These are phyloP conservation scores for Arxiozyma bovina DNA, from an alignment of 1,139 yeast species.

Conservation along the genomic window DNA sequence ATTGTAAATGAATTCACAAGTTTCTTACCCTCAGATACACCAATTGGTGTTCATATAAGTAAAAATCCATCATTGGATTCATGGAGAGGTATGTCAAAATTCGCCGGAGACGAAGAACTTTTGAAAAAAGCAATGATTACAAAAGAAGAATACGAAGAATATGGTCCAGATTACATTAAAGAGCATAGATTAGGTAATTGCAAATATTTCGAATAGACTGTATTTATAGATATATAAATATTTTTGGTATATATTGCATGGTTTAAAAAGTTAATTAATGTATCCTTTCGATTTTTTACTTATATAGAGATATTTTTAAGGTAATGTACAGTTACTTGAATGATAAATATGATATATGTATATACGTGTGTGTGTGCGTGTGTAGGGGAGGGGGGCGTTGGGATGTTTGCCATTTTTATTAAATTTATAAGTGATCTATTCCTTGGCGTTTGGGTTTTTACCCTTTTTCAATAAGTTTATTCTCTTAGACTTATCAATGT, in stretches of 20 bases:
- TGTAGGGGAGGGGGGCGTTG: no score
- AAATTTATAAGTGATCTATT: slow-evolving; percentile 6
- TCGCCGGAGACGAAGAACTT: slow-evolving; percentile 47
- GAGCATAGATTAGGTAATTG: slow-evolving; percentile 76
- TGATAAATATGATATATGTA: neutral
- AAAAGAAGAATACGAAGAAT: slow-evolving; percentile 70
- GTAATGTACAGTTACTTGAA: slow-evolving; percentile 1
- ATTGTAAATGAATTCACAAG: slow-evolving; percentile 56
- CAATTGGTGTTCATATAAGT: slow-evolving; percentile 56
- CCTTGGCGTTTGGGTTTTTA: slow-evolving; percentile 51
- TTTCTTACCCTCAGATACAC: slow-evolving; percentile 61
- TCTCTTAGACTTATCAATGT: slow-evolving; percentile 68
- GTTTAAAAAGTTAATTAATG: no score
- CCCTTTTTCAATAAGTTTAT: slow-evolving; percentile 72
- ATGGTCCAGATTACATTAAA: slow-evolving; percentile 81
- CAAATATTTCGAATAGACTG: slow-evolving; percentile 18
- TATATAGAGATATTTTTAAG: neutral
- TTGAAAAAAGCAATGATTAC: slow-evolving; percentile 48
- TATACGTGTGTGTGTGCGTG: slow-evolving; percentile 1
- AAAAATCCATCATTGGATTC: slow-evolving; percentile 66
- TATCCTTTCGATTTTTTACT: neutral
- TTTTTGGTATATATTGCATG: neutral
- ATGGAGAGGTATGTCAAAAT: slow-evolving; percentile 90
- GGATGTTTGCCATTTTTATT: neutral
- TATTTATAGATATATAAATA: neutral